These are phyloP conservation scores for Syzygium oleosum DNA, from an alignment of 345 rosid genomes.

Conservation along the genomic window DNA sequence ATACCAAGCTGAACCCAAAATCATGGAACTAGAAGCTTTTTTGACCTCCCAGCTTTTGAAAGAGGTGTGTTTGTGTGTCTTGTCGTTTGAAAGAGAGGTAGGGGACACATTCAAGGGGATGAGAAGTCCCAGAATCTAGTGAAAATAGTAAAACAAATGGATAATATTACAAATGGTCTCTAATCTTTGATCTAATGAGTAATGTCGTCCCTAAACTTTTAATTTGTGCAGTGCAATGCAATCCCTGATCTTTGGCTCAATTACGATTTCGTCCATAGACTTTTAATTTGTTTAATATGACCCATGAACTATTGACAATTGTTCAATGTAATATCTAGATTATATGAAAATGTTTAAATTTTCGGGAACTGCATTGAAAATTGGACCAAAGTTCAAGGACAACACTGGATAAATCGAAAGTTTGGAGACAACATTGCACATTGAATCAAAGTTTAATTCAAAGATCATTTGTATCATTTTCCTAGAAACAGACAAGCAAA, in stretches of 20 bases:
- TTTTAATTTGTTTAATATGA: not conserved
- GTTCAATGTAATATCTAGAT: not conserved
- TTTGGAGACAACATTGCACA: accelerated
- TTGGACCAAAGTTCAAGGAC: not conserved
- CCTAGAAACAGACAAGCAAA: not conserved
- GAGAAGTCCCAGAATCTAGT: not conserved
- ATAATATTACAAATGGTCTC: not conserved
- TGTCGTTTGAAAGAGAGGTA: not conserved
- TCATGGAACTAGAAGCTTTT: not conserved
- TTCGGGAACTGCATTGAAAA: not conserved
- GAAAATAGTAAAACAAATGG: not conserved
- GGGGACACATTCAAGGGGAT: not conserved
- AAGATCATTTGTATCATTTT: not conserved
- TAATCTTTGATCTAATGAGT: not conserved
- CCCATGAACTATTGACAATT: not conserved
- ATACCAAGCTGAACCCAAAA: not conserved
- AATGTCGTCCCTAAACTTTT: not conserved
- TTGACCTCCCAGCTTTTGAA: not conserved
- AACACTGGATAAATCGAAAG: not conserved
- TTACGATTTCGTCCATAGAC: accelerated
- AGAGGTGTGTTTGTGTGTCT: not conserved
- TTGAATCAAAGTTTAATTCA: not conserved
- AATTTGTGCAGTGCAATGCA: no score
- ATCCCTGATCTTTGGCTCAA: not conserved
- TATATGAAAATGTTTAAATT: not conserved